These are phyloP conservation scores for Diaporthe sp. DNA, from an alignment of 2,329 filamentous ascomycete species.

Conservation along the genomic window DNA sequence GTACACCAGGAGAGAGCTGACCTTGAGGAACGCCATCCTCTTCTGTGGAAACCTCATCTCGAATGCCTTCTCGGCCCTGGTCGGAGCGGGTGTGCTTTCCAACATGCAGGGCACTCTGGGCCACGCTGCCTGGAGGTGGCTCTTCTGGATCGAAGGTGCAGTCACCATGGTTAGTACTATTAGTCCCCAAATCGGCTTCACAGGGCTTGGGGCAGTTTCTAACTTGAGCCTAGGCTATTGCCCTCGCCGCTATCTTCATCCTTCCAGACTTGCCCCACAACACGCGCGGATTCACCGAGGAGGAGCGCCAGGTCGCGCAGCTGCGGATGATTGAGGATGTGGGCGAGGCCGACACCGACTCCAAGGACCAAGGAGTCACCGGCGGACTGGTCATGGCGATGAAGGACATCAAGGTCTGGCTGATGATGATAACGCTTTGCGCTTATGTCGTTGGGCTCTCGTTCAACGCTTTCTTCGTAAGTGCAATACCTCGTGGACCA, in stretches of 20 bases:
- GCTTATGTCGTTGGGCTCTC: slow-evolving; percentile 69
- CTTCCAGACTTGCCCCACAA: slow-evolving; percentile 67
- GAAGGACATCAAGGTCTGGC: slow-evolving; percentile 70
- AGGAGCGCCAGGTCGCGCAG: slow-evolving; percentile 66
- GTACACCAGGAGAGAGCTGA: slow-evolving; percentile 71
- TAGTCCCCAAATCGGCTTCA: no score
- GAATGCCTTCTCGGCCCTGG: slow-evolving; percentile 68
- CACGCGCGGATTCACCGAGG: slow-evolving; percentile 66
- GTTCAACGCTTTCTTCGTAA: slow-evolving; percentile 68
- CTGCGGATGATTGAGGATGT: slow-evolving; percentile 67
- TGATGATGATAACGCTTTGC: slow-evolving; percentile 72
- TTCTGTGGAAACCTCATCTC: slow-evolving; percentile 70
- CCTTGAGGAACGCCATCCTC: slow-evolving; percentile 64
- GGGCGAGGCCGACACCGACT: slow-evolving; percentile 65
- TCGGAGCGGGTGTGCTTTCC: slow-evolving; percentile 67
- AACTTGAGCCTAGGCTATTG: slow-evolving; percentile 43
- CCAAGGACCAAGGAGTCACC: slow-evolving; percentile 59
- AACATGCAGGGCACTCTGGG: slow-evolving; percentile 67
- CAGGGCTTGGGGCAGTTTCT: background rate
- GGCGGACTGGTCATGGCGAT: slow-evolving; percentile 68
- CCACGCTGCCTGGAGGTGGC: slow-evolving; percentile 69
- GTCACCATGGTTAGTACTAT: slow-evolving; percentile 53
- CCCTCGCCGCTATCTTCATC: slow-evolving; percentile 57
- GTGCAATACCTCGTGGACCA: slow-evolving; percentile 29
- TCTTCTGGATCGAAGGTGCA: slow-evolving; percentile 69